phyloP scores from a whole-genome alignment of 441 rosid species.

The Gossypium gossypioides region DNA sequence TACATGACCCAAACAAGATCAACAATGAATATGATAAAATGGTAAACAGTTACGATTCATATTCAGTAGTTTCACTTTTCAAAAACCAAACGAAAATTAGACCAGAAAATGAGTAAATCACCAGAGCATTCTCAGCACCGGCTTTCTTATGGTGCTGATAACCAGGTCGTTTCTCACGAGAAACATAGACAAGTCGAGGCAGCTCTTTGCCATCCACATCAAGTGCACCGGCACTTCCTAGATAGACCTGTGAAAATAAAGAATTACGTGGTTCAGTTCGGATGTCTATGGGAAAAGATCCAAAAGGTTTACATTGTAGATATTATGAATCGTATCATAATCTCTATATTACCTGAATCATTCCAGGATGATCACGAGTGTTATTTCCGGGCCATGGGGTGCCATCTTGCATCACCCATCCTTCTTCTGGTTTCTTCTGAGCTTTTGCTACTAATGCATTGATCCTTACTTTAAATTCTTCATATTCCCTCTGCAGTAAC shows the following conservation, averaged over 20 bases:
- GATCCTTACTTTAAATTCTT: slow-evolving; percentile 79
- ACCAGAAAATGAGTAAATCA: slow-evolving; percentile 15
- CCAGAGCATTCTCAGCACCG: slow-evolving; percentile 90
- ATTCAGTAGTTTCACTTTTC: background rate
- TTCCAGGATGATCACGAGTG: slow-evolving; percentile 89
- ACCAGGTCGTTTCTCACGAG: slow-evolving; percentile 85
- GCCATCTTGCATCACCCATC: slow-evolving; percentile 96
- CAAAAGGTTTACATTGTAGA: background rate
- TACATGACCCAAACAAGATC: background rate
- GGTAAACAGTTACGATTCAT: background rate
- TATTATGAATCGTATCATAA: background rate
- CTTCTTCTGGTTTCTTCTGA: slow-evolving; percentile 87
- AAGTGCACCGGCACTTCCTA: slow-evolving; percentile 75
- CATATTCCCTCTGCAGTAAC: slow-evolving; percentile 65
- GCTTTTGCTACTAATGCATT: slow-evolving; percentile 83
- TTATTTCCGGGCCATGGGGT: slow-evolving; percentile 95
- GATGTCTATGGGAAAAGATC: background rate
- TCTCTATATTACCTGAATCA: slow-evolving; percentile 58
- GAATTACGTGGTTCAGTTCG: background rate
- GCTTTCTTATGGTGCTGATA: slow-evolving; percentile 85
- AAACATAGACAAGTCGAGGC: slow-evolving; percentile 77
- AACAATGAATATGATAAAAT: background rate
- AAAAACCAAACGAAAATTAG: background rate
- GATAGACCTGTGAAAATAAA: slow-evolving; percentile 46
- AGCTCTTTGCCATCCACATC: slow-evolving; percentile 79